phyloP scores from a whole-genome alignment of 192 early-diverging fungal species.

The Kappamyces sp. region DNA sequence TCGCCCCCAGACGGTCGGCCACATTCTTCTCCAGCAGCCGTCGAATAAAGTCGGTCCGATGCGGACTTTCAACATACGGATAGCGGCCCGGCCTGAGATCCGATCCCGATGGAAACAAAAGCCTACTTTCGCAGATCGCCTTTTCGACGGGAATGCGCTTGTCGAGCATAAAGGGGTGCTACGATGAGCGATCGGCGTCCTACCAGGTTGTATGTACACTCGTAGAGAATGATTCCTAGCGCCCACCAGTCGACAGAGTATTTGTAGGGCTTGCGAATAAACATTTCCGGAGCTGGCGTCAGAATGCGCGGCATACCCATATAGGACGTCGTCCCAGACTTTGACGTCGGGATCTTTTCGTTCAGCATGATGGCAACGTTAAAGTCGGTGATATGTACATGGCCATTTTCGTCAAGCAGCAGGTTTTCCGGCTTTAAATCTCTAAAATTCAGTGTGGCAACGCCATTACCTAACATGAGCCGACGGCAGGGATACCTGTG shows the following conservation, averaged over 20 bases:
- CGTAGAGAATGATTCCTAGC: conserved; percentile 63
- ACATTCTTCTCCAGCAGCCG: conserved; percentile 69
- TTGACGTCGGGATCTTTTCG: conserved; percentile 46
- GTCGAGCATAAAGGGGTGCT: conserved; percentile 5
- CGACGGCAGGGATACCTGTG: conserved; percentile 42
- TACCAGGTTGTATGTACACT: conserved; percentile 67
- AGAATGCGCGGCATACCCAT: conserved; percentile 46
- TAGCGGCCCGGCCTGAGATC: background rate
- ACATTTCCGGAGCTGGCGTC: conserved; percentile 24
- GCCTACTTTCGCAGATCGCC: background rate
- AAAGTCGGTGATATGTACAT: conserved; percentile 34
- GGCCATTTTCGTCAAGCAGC: conserved; percentile 41
- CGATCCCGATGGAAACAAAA: background rate
- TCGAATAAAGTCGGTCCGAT: conserved; percentile 22
- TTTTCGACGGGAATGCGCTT: background rate
- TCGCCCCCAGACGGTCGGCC: conserved; percentile 61
- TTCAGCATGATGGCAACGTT: conserved; percentile 17
- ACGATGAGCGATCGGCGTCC: background rate
- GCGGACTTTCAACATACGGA: conserved; percentile 4
- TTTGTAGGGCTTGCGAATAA: conserved; percentile 22
- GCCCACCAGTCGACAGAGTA: conserved; percentile 58
- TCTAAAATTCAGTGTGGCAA: conserved; percentile 55
- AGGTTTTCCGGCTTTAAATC: conserved; percentile 38
- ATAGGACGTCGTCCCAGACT: conserved; percentile 75
- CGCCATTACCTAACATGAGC: conserved; percentile 41